Evolutionary conservation across 2,329 filamentous ascomycete species (phyloP).

Genomic region (Fusarium udum): DNA sequence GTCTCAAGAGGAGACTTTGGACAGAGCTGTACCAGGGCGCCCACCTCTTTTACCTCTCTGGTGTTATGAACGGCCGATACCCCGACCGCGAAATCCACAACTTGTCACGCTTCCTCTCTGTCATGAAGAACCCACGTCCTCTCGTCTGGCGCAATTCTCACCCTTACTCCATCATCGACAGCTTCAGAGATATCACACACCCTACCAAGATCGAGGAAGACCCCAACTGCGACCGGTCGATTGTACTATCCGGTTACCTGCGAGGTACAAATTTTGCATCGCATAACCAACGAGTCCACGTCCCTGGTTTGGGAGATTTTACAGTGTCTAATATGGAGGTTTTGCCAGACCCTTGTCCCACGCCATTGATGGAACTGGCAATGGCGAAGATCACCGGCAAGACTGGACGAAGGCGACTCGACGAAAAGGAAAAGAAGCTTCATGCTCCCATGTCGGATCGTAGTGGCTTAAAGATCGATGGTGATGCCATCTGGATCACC

Average conservation of each 20-base stretch:
- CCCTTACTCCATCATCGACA: slow-evolving; percentile 92
- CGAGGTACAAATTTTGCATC: slow-evolving; percentile 94
- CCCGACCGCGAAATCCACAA: slow-evolving; percentile 97
- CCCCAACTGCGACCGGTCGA: slow-evolving; percentile 86
- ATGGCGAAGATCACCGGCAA: slow-evolving; percentile 87
- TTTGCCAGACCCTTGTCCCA: slow-evolving; percentile 93
- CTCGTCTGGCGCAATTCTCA: slow-evolving; percentile 96
- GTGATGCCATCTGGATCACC: slow-evolving; percentile 92
- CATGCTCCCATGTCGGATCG: slow-evolving; percentile 99
- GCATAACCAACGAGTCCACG: slow-evolving; percentile 85
- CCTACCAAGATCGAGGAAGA: slow-evolving; percentile 91
- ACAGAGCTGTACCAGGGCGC: slow-evolving; percentile 96
- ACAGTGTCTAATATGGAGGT: slow-evolving; percentile 85
- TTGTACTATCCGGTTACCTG: slow-evolving; percentile 92
- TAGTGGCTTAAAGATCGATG: slow-evolving; percentile 93
- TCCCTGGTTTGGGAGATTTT: slow-evolving; percentile 91
- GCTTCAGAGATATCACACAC: slow-evolving; percentile 93
- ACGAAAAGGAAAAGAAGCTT: slow-evolving; percentile 95
- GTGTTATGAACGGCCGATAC: slow-evolving; percentile 95
- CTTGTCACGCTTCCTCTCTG: slow-evolving; percentile 90
- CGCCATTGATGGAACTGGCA: slow-evolving; percentile 88
- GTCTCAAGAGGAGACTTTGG: slow-evolving; percentile 95
- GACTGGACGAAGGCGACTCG: slow-evolving; percentile 79
- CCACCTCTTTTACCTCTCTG: slow-evolving; percentile 95
- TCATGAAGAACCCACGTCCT: slow-evolving; percentile 99